Conservation (phyloP, 2,329 filamentous ascomycete species). For the Aspergillus glaucus region DNA sequence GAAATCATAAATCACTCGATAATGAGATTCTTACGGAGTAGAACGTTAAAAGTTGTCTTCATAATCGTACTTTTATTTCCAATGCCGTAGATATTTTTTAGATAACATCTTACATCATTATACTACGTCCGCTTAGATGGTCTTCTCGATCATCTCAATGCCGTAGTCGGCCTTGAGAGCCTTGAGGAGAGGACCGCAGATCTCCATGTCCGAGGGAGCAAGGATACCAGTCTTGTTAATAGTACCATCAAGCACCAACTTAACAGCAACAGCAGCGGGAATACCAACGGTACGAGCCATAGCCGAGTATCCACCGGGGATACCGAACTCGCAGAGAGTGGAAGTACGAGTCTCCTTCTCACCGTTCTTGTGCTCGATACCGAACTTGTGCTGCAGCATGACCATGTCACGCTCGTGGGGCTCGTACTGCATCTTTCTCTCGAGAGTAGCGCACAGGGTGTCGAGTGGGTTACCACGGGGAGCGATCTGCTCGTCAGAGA, state of each 20-base stretch:
- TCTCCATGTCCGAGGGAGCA: conserved; percentile 66
- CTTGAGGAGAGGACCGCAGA: conserved; percentile 68
- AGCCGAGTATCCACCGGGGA: conserved; percentile 68
- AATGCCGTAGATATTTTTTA: background rate
- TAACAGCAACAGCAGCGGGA: conserved; percentile 67
- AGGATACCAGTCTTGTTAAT: conserved; percentile 67
- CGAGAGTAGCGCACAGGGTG: conserved; percentile 81
- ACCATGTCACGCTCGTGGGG: conserved; percentile 79
- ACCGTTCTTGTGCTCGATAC: conserved; percentile 76
- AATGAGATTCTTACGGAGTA: background rate
- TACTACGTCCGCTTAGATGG: conserved; percentile 22
- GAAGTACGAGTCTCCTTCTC: conserved; percentile 69
- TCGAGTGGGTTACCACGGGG: conserved; percentile 76
- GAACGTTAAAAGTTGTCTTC: background rate
- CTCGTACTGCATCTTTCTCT: conserved; percentile 86
- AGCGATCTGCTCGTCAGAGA: conserved; percentile 62
- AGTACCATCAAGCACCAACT: conserved; percentile 70
- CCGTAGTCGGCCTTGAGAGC: conserved; percentile 72
- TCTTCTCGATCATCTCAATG: conserved; percentile 67
- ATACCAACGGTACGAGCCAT: conserved; percentile 81
- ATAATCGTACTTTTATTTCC: background rate
- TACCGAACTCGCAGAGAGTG: conserved; percentile 77
- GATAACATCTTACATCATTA: background rate
- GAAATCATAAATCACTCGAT: too few species aligned
- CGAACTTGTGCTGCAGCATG: conserved; percentile 59